Evolutionary conservation across 2,329 filamentous ascomycete genomes (phyloP).

Genomic region (Aureobasidium pullulans): DNA sequence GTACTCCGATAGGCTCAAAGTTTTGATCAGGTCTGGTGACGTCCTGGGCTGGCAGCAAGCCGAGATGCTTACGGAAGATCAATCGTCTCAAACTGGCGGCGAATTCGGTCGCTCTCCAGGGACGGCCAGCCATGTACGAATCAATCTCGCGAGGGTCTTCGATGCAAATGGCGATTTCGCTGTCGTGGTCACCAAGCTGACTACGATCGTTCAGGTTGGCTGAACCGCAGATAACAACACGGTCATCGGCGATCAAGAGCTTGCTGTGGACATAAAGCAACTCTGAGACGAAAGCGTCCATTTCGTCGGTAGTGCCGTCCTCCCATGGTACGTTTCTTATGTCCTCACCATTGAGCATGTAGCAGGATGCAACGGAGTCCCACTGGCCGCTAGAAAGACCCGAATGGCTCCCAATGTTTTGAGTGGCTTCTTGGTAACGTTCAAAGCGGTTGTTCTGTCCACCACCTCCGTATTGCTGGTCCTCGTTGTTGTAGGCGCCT

Average conservation of each 20-base stretch:
- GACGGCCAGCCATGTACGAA: slow-evolving; percentile 64
- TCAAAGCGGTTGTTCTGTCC: slow-evolving; percentile 40
- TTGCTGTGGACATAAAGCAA: slow-evolving; percentile 61
- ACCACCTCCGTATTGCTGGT: slow-evolving; percentile 14
- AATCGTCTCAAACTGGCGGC: slow-evolving; percentile 74
- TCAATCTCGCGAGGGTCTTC: slow-evolving; percentile 67
- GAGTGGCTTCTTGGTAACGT: slow-evolving; percentile 65
- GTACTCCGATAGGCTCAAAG: slow-evolving; percentile 49
- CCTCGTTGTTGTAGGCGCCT: neutral
- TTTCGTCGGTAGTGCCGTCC: slow-evolving; percentile 46
- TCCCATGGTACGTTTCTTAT: slow-evolving; percentile 59
- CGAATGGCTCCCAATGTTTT: slow-evolving; percentile 42
- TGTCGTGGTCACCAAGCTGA: slow-evolving; percentile 77
- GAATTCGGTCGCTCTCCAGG: slow-evolving; percentile 65
- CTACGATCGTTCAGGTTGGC: slow-evolving; percentile 65
- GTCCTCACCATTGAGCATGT: slow-evolving; percentile 71
- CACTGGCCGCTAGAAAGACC: slow-evolving; percentile 47
- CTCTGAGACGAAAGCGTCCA: slow-evolving; percentile 56
- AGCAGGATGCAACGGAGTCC: slow-evolving; percentile 71
- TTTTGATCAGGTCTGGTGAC: slow-evolving; percentile 53
- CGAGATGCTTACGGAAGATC: slow-evolving; percentile 87
- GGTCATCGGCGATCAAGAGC: slow-evolving; percentile 74
- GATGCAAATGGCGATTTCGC: slow-evolving; percentile 83
- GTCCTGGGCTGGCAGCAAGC: slow-evolving; percentile 67
- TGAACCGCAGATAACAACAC: slow-evolving; percentile 72